Percentiles rank a stretch among this genome's conserved stretches.
phyloP scores from a whole-genome alignment of 352 stramenopile species.

The Sclerospora graminicola region DNA sequence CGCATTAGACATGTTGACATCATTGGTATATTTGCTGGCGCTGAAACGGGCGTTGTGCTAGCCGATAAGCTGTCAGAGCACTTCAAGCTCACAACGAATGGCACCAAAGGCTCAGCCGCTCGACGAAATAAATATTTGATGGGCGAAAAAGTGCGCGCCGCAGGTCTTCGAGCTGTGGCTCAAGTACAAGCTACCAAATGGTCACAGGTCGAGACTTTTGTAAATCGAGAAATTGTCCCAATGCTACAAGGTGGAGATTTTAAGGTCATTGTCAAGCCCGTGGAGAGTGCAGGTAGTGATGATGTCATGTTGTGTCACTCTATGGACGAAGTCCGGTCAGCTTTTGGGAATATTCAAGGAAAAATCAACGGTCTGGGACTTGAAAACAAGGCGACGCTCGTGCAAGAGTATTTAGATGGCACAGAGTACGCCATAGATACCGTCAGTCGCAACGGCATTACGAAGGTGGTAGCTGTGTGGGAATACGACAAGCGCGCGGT shows the following conservation, averaged over 20 bases:
- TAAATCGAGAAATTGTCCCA: conserved; percentile 49
- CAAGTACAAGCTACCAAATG: conserved; percentile 67
- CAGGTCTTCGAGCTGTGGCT: conserved; percentile 69
- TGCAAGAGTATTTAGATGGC: conserved; percentile 91
- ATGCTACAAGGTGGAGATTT: conserved; percentile 25
- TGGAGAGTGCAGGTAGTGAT: conserved; percentile 89
- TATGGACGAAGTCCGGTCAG: conserved; percentile 84
- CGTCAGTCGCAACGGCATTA: conserved; percentile 86
- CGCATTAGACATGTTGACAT: conserved; percentile 39
- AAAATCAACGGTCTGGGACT: conserved; percentile 84
- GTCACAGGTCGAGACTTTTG: conserved; percentile 72
- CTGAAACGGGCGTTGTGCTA: conserved; percentile 89
- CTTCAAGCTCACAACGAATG: conserved; percentile 84
- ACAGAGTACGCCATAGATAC: conserved; percentile 96
- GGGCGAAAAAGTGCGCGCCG: conserved; percentile 70
- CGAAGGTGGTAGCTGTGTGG: conserved; percentile 94
- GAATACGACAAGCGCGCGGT: conserved; percentile 94
- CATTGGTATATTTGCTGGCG: conserved; percentile 81
- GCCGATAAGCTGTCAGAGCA: conserved; percentile 85
- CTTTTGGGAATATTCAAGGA: conserved; percentile 87
- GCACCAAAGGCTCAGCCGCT: conserved; percentile 58
- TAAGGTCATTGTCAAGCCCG: conserved; percentile 89
- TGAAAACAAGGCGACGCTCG: conserved; percentile 86
- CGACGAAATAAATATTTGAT: conserved; percentile 87
- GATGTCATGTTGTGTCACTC: conserved; percentile 89